These are phyloP conservation scores for Teratosphaeriaceae sp. DNA, from an alignment of 2,329 filamentous ascomycete species.

Conservation along the genomic window DNA sequence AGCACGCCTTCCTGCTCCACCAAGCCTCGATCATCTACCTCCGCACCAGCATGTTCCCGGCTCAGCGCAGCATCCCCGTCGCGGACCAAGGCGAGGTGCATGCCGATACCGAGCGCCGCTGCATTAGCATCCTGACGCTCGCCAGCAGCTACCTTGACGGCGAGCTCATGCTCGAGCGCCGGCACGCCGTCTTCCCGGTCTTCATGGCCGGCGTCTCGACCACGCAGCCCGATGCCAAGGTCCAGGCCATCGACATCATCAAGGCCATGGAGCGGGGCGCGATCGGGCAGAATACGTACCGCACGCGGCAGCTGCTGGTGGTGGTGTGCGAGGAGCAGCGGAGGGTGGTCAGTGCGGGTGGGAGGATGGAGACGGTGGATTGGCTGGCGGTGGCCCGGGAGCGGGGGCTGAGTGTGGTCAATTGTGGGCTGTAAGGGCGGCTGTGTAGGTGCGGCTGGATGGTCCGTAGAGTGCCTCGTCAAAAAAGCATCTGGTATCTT, in stretches of 20 bases:
- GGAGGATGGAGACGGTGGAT: constrained; percentile 40
- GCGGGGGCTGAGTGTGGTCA: constrained; percentile 42
- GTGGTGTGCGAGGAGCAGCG: constrained; percentile 45
- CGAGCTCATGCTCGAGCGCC: constrained; percentile 33
- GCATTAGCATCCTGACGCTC: constrained; percentile 39
- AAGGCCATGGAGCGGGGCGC: constrained; percentile 29
- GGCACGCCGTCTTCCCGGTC: constrained; percentile 46
- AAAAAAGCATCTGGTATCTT: too few relatives aligned
- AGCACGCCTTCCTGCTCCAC: constrained; percentile 43
- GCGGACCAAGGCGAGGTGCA: constrained; percentile 26
- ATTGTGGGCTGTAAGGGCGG: constrained; percentile 43
- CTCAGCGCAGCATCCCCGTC: constrained; percentile 38
- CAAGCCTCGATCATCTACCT: constrained; percentile 45
- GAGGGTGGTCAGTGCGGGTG: constrained; percentile 32
- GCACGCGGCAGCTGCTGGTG: constrained; percentile 40
- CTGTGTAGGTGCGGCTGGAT: too few relatives aligned
- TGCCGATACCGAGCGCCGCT: constrained; percentile 40
- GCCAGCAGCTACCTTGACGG: constrained; percentile 35
- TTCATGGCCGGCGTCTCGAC: constrained; percentile 48
- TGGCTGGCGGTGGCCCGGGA: constrained; percentile 45
- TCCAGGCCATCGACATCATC: constrained; percentile 43
- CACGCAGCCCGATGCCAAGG: constrained; percentile 36
- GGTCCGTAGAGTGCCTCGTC: too few relatives aligned
- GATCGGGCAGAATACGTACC: constrained; percentile 43
- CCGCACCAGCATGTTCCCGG: constrained; percentile 48